phyloP scores from a whole-genome alignment of 306 rosid genomes.

The Pyrus betulifolia region DNA sequence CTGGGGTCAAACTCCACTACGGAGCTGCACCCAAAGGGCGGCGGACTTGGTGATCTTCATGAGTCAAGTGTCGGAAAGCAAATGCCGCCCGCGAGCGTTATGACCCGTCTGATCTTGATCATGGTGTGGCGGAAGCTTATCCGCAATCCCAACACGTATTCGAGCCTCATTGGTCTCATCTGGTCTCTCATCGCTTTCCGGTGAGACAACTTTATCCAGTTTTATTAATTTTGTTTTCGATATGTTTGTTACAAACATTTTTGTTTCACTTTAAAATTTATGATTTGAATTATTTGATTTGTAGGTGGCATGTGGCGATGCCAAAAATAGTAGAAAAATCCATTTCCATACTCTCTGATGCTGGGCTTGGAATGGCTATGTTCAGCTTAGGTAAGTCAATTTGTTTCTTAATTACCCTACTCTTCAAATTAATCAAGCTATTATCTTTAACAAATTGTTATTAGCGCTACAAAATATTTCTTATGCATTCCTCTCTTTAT shows the following conservation, averaged over 20 bases:
- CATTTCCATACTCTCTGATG: constrained; percentile 93
- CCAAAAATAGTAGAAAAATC: constrained; percentile 69
- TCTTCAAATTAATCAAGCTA: not conserved
- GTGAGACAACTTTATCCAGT: constrained; percentile 21
- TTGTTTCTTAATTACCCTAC: not conserved
- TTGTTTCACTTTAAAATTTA: too few species aligned
- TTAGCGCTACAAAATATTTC: too few species aligned
- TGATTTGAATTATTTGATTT: not conserved
- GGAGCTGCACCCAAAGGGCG: constrained; percentile 59
- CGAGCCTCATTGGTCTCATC: constrained; percentile 84
- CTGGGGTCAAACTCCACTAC: constrained; percentile 66
- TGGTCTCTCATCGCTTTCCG: constrained; percentile 86
- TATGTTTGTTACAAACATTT: not conserved
- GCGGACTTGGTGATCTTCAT: constrained; percentile 18
- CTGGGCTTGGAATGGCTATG: constrained; percentile 99
- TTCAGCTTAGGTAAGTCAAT: constrained; percentile 83
- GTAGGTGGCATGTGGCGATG: constrained; percentile 89
- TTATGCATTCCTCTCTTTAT: too few species aligned
- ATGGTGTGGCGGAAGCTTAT: constrained; percentile 99
- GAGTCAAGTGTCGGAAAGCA: constrained; percentile 33
- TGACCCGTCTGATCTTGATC: constrained; percentile 89
- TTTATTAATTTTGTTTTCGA: not conserved
- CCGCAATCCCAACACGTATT: constrained; percentile 94
- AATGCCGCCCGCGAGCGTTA: constrained; percentile 98
- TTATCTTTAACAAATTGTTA: too few species aligned